Conservation (phyloP, 129 eudicot genomes). For the Chrysanthemum makinoi region DNA sequence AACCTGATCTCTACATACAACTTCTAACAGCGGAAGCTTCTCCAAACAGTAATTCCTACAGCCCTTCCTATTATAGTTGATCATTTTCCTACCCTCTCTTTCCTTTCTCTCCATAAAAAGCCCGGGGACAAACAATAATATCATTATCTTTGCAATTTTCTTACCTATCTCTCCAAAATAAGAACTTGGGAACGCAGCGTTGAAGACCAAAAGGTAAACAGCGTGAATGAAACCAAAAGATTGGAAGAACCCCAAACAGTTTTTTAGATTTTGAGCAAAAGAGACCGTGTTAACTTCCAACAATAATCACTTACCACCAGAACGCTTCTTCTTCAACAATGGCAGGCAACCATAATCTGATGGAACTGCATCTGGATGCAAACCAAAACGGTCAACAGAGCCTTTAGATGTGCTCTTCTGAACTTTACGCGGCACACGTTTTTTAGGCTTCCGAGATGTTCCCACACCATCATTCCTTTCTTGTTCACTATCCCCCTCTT, state of each 20-base stretch:
- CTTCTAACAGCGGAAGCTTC: background rate
- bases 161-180: too few relatives aligned
- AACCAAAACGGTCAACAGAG: slow-evolving; percentile 36
- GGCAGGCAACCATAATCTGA: slow-evolving; percentile 61
- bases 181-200: too few relatives aligned
- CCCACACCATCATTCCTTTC: slow-evolving; percentile 81
- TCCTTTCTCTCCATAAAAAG: too few relatives aligned
- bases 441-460: slow-evolving; percentile 70
- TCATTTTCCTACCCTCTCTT: background rate
- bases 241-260: background rate
- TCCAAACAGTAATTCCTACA: background rate
- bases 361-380: slow-evolving; percentile 45
- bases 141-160: too few relatives aligned
- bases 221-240: background rate
- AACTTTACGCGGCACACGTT: slow-evolving; percentile 61
- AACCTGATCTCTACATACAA: background rate
- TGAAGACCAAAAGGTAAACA: slow-evolving; percentile 12
- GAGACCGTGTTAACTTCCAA: background rate
- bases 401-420: slow-evolving; percentile 47
- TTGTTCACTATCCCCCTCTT: slow-evolving; percentile 79
- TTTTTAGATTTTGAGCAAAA: background rate
- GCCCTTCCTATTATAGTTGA: background rate
- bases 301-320: slow-evolving; percentile 65
- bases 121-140: too few relatives aligned
- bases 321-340: slow-evolving; percentile 75